Base-by-base conservation (phyloP, 768 basidiomycete genomes). In the Xerocomellus dryophilus region DNA sequence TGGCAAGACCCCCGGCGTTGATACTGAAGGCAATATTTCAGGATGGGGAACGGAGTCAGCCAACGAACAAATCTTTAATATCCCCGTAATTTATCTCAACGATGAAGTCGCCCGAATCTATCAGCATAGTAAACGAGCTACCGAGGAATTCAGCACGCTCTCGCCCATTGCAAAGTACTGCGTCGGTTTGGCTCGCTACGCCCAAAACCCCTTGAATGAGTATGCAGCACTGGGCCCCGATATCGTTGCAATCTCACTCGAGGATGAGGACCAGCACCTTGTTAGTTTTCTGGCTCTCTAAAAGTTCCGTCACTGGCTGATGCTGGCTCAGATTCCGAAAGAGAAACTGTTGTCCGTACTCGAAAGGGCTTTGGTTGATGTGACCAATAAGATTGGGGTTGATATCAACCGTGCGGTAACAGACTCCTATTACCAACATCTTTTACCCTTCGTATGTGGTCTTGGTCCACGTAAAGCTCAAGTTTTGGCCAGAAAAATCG, bases 81-180 rank as follows among this genome's bases (percentile, higher is more conserved):
- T 84, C 43, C 87, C 86, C 2, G 84, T 95, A 52, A 83, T 89
- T 35, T 98, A 90, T 66, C 84, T 91, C 32, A 80, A 81, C 39
- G 97, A 99, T 65, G 92, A 96, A 51, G 87, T 96, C 34, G 97
- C 97, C 14, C 81, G 96, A 40, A 84, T 98, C 40, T 98, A 93
- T 70, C 93, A 95, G 72, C 86, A 94, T 66, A 93, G 90, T 65
- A 80, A 84, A 54, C 87, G 95, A 35, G 92, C 92, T 2, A 76
- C 80, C 27, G 84, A 85, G 47, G 97, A 98, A 71, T 93, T 92
- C 65, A 83, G 85, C 44, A 77, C 86, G 0, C 74, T 96, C 40
- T 82, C 91, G 0, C 74, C 82, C 5, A 85, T 86, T 43, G 88
- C 86, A 32, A 90, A 91, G 69, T 99, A 98, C 66, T 98, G 96